Evolutionary conservation across 2,329 filamentous ascomycete species (phyloP), one percentile per base, ranked within the genome.

Genomic region (Leptodontidium sp.): DNA sequence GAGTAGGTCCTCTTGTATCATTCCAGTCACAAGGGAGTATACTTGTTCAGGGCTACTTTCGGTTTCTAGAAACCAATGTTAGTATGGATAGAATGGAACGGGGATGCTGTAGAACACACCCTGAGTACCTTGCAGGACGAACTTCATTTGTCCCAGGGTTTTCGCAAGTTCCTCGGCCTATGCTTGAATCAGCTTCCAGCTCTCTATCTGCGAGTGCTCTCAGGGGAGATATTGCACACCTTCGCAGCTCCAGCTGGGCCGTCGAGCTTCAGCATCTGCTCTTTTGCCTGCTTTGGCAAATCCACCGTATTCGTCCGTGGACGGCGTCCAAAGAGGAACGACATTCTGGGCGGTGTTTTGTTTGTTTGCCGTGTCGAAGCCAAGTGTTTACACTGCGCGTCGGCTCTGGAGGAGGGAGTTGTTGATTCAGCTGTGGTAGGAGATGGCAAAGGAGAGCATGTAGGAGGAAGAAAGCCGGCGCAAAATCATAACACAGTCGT

Each of bases 51-150:
- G 93, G 69, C 89, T 93, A 75, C 91, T 90, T 80, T 98, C 94
- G 75, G 89, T 86, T 80, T 99, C 96, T 97, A 79, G 32, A 11
- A n/a, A 59, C 65, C 24, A 55, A 29, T 5, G 59, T 74, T 59
- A 73, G 72, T 26, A 64, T 47, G 21, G n/a, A 55, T 21, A 2
- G 14, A 17, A 7, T 26, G 55, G 12, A 43, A 45, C 11, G 35
- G 61, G 38, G 53, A 50, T 52, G 15, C n/a, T 29, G 8, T 21
- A 24, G 29, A 63, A 77, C 81, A 68, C 85, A 97, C 94, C 94
- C 81, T 93, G 93, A 70, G 94, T 97, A 73, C 95, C 96, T 84
- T 98, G 95, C 15, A 99, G 88, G 69, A 96, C 89, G 72, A 94
- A 84, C 81, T 98, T 98, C 91, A 98, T 97, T 80, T 97, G 93